These are phyloP conservation scores for Gracilaria domingensis DNA, from an alignment of 23 red algal species.

Conservation along the genomic window DNA sequence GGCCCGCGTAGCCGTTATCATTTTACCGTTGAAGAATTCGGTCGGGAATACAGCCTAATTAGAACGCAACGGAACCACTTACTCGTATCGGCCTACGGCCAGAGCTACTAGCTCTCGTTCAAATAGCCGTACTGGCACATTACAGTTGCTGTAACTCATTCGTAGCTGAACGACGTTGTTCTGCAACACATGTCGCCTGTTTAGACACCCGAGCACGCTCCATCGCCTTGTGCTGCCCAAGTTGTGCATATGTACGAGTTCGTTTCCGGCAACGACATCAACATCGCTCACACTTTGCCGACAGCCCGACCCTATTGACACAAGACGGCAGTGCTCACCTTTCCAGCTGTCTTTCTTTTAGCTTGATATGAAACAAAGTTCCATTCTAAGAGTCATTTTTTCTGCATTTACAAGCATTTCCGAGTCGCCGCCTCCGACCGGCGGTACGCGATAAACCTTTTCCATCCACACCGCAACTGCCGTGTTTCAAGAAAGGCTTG, in stretches of 20 bases:
- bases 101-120: too few species aligned
- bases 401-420: slow-evolving; percentile 2
- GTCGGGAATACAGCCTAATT: not conserved
- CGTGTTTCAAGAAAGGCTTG: not conserved
- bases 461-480: not conserved
- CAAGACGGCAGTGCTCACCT: not conserved
- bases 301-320: not conserved
- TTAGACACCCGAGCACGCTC: too few species aligned
- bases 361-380: slow-evolving; percentile 37
- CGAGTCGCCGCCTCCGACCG: slow-evolving; percentile 15
- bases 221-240: too few species aligned
- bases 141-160: too few species aligned
- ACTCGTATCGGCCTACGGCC: too few species aligned
- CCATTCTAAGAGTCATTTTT: not conserved
- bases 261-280: too few species aligned
- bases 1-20: not conserved
- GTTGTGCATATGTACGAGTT: too few species aligned
- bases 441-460: not conserved
- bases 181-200: too few species aligned
- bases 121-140: too few species aligned
- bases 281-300: too few species aligned
- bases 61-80: not conserved
- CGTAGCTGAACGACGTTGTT: not conserved
- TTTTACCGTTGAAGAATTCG: not conserved
- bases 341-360: not conserved